Conservation (phyloP, 2,329 filamentous ascomycete genomes). For the Pseudogymnoascus sp. region DNA sequence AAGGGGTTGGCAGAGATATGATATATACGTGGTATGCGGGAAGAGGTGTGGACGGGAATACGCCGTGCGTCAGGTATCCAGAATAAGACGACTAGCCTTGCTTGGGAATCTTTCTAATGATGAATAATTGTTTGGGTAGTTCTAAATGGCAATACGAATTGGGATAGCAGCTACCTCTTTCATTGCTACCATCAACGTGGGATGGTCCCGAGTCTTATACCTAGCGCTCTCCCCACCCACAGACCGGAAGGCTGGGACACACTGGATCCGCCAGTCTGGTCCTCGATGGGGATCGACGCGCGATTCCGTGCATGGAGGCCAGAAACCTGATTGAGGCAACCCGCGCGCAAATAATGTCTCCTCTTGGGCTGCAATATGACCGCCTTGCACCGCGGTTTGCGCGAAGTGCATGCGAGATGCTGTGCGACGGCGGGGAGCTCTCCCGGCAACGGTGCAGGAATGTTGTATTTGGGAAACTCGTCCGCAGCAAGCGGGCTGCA, state of each 20-base stretch:
- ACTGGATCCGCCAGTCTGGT: slow-evolving; percentile 3
- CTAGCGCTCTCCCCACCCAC: neutral
- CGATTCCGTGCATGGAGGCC: neutral
- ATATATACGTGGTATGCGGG: neutral
- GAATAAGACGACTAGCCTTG: neutral
- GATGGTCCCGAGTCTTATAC: neutral
- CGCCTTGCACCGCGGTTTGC: neutral
- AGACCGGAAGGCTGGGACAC: slow-evolving; percentile 4
- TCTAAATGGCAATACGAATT: neutral
- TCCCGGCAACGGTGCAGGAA: slow-evolving; percentile 5
- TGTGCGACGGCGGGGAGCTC: neutral
- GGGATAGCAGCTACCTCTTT: neutral
- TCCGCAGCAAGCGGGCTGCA: neutral
- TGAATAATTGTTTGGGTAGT: neutral
- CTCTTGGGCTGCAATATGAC: neutral
- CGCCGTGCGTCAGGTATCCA: neutral
- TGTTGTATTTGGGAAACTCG: neutral
- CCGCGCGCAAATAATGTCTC: neutral
- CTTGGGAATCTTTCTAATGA: neutral
- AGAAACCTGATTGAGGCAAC: neutral
- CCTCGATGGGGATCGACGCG: neutral
- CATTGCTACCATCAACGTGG: neutral
- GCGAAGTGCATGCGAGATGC: neutral
- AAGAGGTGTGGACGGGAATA: neutral
- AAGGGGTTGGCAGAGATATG: neutral